Evolutionary conservation across 2,329 filamentous ascomycete species (phyloP).

Genomic region (Aureobasidium sp.): DNA sequence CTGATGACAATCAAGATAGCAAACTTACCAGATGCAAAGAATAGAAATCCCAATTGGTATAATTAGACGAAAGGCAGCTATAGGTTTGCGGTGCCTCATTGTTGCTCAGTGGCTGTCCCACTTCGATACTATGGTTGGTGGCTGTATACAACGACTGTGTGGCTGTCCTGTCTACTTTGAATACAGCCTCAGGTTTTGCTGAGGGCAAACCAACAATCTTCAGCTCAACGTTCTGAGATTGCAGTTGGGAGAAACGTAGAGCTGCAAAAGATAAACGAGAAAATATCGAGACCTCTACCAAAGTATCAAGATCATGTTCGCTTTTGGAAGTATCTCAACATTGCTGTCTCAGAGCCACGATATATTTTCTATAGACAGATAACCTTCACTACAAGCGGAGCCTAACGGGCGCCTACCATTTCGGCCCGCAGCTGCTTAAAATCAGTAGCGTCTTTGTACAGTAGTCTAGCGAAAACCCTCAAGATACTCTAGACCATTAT

Average conservation of each 20-base stretch:
- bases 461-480: not conserved
- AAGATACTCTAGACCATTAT: not conserved
- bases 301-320: not conserved
- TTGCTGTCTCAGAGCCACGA: conserved; percentile 8
- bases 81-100: not conserved
- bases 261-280: not conserved
- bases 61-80: not conserved
- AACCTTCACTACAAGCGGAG: conserved; percentile 4
- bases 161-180: not conserved
- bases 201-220: not conserved
- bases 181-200: not conserved
- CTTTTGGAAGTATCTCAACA: not conserved
- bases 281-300: not conserved
- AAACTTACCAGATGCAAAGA: not conserved
- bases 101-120: too few species aligned
- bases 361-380: not conserved
- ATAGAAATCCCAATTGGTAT: not conserved
- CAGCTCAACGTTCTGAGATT: not conserved
- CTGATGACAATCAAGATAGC: not conserved
- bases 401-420: not conserved
- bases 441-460: not conserved
- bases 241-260: not conserved
- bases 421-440: conserved; percentile 11
- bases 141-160: conserved; percentile 2
- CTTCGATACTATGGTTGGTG: not conserved